These are phyloP conservation scores for Selaginella moellendorffii DNA, from an alignment of 75 land plant species.

Conservation along the genomic window DNA sequence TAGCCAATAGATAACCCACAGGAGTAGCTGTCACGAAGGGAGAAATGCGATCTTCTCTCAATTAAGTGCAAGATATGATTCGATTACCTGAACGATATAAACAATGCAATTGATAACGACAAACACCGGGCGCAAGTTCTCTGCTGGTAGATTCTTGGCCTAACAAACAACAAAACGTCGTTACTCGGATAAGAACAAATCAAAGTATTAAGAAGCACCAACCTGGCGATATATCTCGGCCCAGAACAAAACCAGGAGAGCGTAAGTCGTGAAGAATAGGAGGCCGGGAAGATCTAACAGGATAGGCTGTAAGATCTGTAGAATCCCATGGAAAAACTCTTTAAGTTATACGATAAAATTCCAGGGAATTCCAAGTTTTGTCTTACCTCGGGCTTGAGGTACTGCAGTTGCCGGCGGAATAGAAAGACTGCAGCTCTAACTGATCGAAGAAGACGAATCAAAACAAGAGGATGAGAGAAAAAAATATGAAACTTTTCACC, in stretches of 20 bases:
- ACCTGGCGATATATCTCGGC: constrained; percentile 8
- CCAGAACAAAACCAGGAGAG: constrained; percentile 6
- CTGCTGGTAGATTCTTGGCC: background rate
- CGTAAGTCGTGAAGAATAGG: background rate
- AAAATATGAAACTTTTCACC: background rate
- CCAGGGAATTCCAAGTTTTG: background rate
- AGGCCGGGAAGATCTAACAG: constrained; percentile 5
- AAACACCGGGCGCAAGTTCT: background rate
- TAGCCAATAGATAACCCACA: constrained; percentile 4
- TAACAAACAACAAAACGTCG: background rate
- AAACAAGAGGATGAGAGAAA: too few relatives aligned
- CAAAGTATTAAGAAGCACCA: background rate
- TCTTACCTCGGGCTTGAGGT: background rate
- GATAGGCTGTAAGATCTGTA: constrained; percentile 2
- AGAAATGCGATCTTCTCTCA: background rate
- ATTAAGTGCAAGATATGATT: background rate
- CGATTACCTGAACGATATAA: background rate
- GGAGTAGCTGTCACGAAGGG: background rate
- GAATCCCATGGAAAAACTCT: background rate
- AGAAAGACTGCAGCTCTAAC: constrained; percentile 5
- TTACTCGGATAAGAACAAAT: background rate
- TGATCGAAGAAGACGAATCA: too few relatives aligned
- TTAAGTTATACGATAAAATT: background rate
- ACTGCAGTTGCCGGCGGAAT: background rate
- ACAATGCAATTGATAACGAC: background rate